Conservation (phyloP, 441 rosid genomes). For the Croton setiger region DNA sequence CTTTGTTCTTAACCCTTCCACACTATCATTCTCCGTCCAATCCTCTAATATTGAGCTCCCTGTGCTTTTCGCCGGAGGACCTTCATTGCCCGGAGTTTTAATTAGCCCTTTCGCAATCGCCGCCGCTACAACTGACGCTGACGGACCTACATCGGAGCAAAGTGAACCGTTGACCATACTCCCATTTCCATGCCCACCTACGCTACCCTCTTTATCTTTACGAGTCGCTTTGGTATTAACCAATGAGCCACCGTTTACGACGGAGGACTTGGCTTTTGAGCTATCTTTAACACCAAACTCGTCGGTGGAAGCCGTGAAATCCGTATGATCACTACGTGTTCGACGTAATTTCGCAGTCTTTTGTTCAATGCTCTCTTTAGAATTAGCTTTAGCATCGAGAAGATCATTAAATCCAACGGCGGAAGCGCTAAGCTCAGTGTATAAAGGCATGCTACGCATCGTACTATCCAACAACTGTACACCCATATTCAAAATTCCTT, state of each 20-base stretch:
- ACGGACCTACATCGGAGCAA: slow-evolving; percentile 80
- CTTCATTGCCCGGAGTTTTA: slow-evolving; percentile 33
- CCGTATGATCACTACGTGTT: slow-evolving; percentile 62
- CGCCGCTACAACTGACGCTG: slow-evolving; percentile 90
- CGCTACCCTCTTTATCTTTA: neutral
- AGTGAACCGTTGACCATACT: slow-evolving; percentile 67
- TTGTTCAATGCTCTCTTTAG: slow-evolving; percentile 6
- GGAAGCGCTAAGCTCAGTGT: slow-evolving; percentile 43
- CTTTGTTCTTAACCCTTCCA: slow-evolving; percentile 58
- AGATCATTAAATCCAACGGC: slow-evolving; percentile 26
- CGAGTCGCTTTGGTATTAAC: neutral
- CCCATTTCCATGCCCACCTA: slow-evolving; percentile 27
- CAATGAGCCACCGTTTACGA: slow-evolving; percentile 27
- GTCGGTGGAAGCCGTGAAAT: slow-evolving; percentile 30
- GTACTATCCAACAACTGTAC: slow-evolving; percentile 63
- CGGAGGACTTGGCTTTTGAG: slow-evolving; percentile 13
- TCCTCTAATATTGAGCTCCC: slow-evolving; percentile 49
- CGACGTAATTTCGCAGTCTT: slow-evolving; percentile 39
- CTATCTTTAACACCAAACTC: slow-evolving; percentile 14
- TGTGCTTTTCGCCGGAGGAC: slow-evolving; percentile 23
- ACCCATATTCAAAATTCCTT: slow-evolving; percentile 74
- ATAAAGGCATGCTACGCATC: slow-evolving; percentile 77
- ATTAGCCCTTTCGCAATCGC: slow-evolving; percentile 85
- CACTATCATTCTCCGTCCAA: slow-evolving; percentile 43
- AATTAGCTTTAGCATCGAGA: slow-evolving; percentile 15